A percentile compares a stretch with the other conserved stretches of the same genome.
Conservation (phyloP, 2,329 filamentous ascomycete species). For the Graphilbum ipis-grandicollis region DNA sequence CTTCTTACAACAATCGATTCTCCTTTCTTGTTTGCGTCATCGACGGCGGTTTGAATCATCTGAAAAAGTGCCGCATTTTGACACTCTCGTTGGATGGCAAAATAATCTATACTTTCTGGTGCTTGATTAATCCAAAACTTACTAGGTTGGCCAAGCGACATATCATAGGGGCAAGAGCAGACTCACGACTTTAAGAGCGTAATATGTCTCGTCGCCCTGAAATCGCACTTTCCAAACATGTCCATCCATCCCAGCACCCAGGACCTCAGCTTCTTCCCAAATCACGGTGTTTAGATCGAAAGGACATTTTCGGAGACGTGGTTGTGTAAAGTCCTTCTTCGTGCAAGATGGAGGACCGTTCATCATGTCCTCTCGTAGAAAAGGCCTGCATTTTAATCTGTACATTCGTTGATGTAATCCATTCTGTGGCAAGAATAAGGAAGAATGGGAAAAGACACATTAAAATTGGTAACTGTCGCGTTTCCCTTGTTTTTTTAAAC, state of each 20-base stretch:
- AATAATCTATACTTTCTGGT: not conserved
- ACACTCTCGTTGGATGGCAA: not conserved
- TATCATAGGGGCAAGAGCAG: not conserved
- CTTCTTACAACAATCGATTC: not conserved
- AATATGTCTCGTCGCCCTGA: not conserved
- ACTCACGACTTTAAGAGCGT: conserved; percentile 1
- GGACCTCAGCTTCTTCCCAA: not conserved
- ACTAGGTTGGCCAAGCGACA: not conserved
- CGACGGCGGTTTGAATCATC: not conserved
- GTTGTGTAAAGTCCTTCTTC: no score
- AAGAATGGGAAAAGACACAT: no score
- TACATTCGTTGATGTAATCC: no score
- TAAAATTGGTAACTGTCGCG: no score
- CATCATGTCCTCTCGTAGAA: not conserved
- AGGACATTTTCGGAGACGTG: not conserved
- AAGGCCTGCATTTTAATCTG: not conserved
- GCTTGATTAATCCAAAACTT: not conserved
- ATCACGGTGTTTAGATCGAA: not conserved
- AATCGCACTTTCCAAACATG: not conserved
- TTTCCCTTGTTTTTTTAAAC: no score
- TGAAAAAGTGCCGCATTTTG: not conserved
- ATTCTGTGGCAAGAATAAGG: no score
- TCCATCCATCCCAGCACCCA: not conserved
- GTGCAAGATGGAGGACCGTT: not conserved
- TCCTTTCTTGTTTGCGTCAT: not conserved